Percentiles rank a stretch among this genome's conserved stretches.
Conservation (phyloP, 169 alveolate genomes). For the Miamiensis avidus region DNA sequence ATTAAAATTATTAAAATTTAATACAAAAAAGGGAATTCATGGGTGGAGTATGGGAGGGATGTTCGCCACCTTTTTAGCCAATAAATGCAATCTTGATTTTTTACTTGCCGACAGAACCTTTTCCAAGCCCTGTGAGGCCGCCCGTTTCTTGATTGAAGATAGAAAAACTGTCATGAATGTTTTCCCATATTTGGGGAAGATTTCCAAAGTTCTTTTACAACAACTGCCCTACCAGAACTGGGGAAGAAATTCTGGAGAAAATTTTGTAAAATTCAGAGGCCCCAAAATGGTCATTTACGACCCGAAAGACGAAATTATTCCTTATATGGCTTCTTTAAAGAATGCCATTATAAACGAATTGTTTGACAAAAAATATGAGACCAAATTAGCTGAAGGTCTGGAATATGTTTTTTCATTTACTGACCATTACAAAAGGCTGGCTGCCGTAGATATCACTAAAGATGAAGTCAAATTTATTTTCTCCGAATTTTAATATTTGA, state of each 20-base stretch:
- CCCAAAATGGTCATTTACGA: conserved; percentile 28
- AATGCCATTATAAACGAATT: conserved; percentile 14
- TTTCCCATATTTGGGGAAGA: neutral
- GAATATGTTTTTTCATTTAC: too few species aligned
- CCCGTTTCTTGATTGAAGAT: conserved; percentile 8
- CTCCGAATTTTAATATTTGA: neutral
- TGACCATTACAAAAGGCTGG: neutral
- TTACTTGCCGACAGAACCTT: conserved; percentile 86
- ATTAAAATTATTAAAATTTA: too few species aligned
- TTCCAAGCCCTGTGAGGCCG: conserved; percentile 41
- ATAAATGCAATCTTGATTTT: conserved; percentile 57
- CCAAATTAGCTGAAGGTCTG: neutral
- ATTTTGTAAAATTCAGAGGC: conserved; percentile 1
- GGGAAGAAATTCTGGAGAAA: conserved; percentile 5
- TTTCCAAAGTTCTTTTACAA: neutral
- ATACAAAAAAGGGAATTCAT: conserved; percentile 34
- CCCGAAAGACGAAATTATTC: conserved; percentile 37
- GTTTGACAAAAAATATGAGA: neutral
- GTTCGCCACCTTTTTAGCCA: conserved; percentile 81
- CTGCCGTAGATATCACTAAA: neutral
- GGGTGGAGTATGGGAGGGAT: conserved; percentile 91
- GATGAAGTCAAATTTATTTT: neutral
- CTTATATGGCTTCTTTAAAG: conserved; percentile 36
- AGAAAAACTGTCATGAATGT: neutral
- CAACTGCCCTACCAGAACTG: neutral